Conservation (phyloP, 306 rosid genomes). For the Fragaria ananassa region DNA sequence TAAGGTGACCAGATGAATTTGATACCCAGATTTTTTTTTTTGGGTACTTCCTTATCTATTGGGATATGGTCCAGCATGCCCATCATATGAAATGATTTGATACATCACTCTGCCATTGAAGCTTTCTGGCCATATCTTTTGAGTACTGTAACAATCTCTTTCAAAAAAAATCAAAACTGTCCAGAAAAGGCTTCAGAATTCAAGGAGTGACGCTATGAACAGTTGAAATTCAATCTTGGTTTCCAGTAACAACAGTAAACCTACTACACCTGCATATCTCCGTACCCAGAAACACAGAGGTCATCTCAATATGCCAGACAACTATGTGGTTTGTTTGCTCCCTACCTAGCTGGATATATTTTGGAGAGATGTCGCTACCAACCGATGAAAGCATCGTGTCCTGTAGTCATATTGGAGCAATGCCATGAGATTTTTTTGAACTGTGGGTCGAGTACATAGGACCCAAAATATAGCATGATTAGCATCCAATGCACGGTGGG, state of each 20-base stretch:
- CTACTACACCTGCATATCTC: background rate
- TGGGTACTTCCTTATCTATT: constrained; percentile 21
- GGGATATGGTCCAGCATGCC: constrained; percentile 21
- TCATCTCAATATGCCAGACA: background rate
- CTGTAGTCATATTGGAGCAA: background rate
- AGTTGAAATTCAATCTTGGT: background rate
- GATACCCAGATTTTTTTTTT: background rate
- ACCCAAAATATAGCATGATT: background rate
- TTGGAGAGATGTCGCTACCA: background rate
- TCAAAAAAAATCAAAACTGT: background rate
- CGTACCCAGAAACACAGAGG: background rate
- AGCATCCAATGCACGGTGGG: background rate
- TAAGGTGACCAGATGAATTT: background rate
- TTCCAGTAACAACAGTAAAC: background rate
- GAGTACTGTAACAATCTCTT: constrained; percentile 2
- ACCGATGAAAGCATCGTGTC: background rate
- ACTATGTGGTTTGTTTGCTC: background rate
- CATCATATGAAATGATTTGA: background rate
- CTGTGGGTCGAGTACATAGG: background rate
- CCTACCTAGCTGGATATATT: background rate
- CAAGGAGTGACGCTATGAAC: background rate
- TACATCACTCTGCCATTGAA: background rate
- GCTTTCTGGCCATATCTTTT: constrained; percentile 15
- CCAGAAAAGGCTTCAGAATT: background rate
- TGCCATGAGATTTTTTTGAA: background rate